Evolutionary conservation across 2,329 filamentous ascomycete species (phyloP).

Genomic region (Neopestalotiopsis rosae): DNA sequence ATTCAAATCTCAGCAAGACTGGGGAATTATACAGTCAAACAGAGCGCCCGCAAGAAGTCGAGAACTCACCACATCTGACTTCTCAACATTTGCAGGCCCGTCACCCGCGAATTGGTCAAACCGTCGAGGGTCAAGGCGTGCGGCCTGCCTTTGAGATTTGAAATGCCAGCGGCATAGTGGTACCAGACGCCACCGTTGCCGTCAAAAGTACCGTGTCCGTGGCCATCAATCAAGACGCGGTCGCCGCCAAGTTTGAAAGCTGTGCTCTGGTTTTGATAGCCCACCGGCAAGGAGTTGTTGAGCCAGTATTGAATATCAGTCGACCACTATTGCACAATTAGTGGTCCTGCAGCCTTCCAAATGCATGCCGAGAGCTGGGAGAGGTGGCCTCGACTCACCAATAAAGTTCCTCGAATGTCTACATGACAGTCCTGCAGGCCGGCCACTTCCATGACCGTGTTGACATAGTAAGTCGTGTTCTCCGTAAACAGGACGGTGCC

Average conservation of each 20-base stretch:
- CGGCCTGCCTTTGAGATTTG: neutral
- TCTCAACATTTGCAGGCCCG: constrained; percentile 47
- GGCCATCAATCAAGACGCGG: constrained; percentile 53
- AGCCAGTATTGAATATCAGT: constrained; percentile 50
- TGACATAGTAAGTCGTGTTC: constrained; percentile 49
- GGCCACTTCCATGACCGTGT: constrained; percentile 49
- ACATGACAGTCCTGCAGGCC: constrained; percentile 47
- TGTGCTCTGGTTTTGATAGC: constrained; percentile 61
- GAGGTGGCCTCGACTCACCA: constrained; percentile 42
- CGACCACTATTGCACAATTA: neutral
- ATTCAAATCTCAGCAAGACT: neutral
- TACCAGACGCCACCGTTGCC: constrained; percentile 52
- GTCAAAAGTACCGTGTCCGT: constrained; percentile 58
- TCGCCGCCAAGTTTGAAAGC: constrained; percentile 61
- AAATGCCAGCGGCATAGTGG: neutral
- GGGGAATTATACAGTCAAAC: neutral
- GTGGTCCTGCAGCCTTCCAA: neutral
- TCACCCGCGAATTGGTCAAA: constrained; percentile 34
- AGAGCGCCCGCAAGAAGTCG: neutral
- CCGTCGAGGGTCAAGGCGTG: constrained; percentile 43
- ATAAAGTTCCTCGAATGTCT: constrained; percentile 42
- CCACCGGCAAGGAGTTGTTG: constrained; percentile 52
- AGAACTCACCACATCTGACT: constrained; percentile 59
- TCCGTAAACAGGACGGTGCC: constrained; percentile 45
- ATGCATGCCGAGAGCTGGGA: constrained; percentile 41